These are phyloP conservation scores for Leptographium radiaticola DNA, from an alignment of 2,329 filamentous ascomycete species.

Conservation along the genomic window DNA sequence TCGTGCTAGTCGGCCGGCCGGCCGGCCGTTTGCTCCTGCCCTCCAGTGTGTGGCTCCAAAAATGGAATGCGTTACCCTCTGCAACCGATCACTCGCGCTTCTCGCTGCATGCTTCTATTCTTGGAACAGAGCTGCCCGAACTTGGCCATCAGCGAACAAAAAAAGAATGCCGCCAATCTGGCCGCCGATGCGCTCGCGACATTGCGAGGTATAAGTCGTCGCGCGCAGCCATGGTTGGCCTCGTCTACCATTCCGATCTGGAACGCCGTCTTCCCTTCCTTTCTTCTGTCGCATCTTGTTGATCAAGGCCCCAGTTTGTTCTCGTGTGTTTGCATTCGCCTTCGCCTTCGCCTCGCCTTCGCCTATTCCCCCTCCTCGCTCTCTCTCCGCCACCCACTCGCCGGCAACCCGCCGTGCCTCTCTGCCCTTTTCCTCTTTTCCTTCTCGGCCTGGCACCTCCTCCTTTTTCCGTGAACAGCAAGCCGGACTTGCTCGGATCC, in stretches of 20 bases:
- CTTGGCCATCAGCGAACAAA: not conserved
- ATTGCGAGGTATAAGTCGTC: conserved; percentile 38
- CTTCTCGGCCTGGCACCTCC: not conserved
- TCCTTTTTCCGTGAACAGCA: conserved; percentile 23
- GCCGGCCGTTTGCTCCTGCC: not conserved
- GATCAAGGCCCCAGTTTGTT: conserved; percentile 13
- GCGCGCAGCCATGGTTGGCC: conserved; percentile 16
- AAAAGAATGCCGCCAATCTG: not conserved
- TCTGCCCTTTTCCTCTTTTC: not conserved
- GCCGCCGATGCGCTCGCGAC: not conserved
- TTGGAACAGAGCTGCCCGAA: not conserved
- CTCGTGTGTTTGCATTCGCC: conserved; percentile 6
- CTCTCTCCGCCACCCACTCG: not conserved
- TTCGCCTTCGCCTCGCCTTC: not conserved
- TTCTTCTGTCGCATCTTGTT: conserved; percentile 13
- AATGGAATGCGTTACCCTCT: not conserved
- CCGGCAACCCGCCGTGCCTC: not conserved
- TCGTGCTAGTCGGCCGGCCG: not conserved
- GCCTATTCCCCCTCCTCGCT: not conserved
- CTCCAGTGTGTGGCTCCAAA: not conserved
- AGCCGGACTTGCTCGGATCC: conserved; percentile 47
- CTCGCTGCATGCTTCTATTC: not conserved
- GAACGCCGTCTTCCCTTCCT: not conserved
- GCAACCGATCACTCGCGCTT: not conserved
- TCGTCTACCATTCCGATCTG: not conserved